Conservation (phyloP, 2,329 filamentous ascomycete genomes). For the Penicillium digitatum region DNA sequence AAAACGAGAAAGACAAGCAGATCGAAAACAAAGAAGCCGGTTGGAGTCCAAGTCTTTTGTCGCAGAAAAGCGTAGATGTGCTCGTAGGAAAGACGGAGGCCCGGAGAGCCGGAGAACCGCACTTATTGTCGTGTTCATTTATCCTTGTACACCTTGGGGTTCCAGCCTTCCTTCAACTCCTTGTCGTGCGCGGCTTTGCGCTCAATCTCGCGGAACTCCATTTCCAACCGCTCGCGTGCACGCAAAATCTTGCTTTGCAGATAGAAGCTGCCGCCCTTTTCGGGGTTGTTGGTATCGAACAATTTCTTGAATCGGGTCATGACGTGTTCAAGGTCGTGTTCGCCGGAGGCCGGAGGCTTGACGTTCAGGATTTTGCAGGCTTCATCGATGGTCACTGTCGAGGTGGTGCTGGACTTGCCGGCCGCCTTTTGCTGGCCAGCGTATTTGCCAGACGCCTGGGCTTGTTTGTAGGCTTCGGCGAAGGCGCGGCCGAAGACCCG, state of each 20-base stretch:
- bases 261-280: slow-evolving; percentile 97
- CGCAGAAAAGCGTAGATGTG: not conserved
- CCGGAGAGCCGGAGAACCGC: not conserved
- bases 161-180: slow-evolving; percentile 81
- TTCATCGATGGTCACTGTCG: slow-evolving; percentile 87
- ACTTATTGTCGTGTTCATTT: slow-evolving; percentile 44
- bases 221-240: slow-evolving; percentile 86
- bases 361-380: slow-evolving; percentile 97
- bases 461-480: slow-evolving; percentile 91
- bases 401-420: slow-evolving; percentile 55
- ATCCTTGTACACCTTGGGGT: slow-evolving; percentile 92
- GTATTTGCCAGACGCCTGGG: slow-evolving; percentile 79
- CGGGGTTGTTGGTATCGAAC: slow-evolving; percentile 89
- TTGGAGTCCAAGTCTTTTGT: slow-evolving; percentile 2
- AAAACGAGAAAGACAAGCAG: slow-evolving; percentile 24
- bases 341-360: slow-evolving; percentile 74
- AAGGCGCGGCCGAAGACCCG: slow-evolving; percentile 93
- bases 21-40: slow-evolving; percentile 4
- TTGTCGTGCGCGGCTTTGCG: slow-evolving; percentile 70
- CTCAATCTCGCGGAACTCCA: slow-evolving; percentile 69
- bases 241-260: slow-evolving; percentile 94
- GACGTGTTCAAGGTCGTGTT: slow-evolving; percentile 73
- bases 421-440: slow-evolving; percentile 63
- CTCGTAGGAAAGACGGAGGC: not conserved
- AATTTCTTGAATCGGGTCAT: slow-evolving; percentile 87